Evolutionary conservation across 179 eudicot genomes (phyloP), one percentile per base, ranked within the genome.

Genomic region (Drosera spatulata): DNA sequence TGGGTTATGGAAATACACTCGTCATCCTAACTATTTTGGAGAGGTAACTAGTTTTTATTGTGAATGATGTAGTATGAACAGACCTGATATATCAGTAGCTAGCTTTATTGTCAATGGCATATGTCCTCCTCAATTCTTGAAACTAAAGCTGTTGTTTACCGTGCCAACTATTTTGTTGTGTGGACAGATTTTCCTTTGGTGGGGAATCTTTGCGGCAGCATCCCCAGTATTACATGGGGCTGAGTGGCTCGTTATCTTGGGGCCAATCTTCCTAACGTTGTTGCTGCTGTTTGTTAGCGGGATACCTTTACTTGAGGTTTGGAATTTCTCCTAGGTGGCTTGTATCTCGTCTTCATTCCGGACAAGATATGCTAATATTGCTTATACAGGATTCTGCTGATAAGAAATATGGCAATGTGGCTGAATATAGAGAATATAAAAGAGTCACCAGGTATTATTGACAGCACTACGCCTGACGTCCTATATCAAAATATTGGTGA

Each of bases 21-120:
- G 98, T 60, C 98, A 91, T 66, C 98, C 98, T 53, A 91, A 91
- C 75, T 91, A 91, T 62, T 88, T 88, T 70, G 98, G 96, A 48
- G 98, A 91, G 96, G 98, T 88, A 50, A 73, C 77, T 22, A 22
- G 33, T 22, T 22, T 22, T 22, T 22, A 22, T 22, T 22, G 33
- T 22, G 33, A 22, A 22, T 22, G 33, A 22, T 22, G 33, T 22
- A 22, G 33, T 22, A 22, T 22, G 1, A 22, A 22, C 33, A 22
- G 33, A 22, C 33, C 33, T 22, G 33, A 22, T 22, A 22, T 22
- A 22, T 22, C 33, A 22, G 33, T 22, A 22, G 33, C 33, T 22
- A 22, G 33, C 33, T 22, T 22, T 22, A 22, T 22, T 22, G 33
- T 22, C 33, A 22, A 22, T 22, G 33, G 33, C 33, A 22, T 22